A percentile compares a stretch with the other conserved stretches of the same genome.
These are phyloP conservation scores for Hypoxylon sp. DNA, from an alignment of 2,329 filamentous ascomycete genomes.

Conservation along the genomic window DNA sequence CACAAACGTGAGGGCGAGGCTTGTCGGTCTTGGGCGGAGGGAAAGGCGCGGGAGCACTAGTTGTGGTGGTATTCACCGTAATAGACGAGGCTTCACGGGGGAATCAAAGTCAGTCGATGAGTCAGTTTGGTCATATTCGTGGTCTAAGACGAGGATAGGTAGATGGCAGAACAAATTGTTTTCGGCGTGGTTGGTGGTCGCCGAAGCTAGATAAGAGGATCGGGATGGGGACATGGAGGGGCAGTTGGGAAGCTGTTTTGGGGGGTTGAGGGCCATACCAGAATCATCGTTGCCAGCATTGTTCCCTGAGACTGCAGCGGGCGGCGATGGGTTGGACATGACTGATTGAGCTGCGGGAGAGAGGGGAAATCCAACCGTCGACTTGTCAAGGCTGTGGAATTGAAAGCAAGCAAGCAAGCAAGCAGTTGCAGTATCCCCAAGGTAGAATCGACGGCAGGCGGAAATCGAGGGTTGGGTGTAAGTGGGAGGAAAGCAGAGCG, in stretches of 20 bases:
- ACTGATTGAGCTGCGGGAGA: conserved; percentile 37
- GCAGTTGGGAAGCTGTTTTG: conserved; percentile 27
- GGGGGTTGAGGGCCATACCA: conserved; percentile 45
- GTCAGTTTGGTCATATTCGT: conserved; percentile 27
- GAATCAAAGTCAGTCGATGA: conserved; percentile 42
- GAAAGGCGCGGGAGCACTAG: conserved; percentile 58
- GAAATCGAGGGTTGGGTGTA: conserved; percentile 38
- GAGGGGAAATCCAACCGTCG: conserved; percentile 40
- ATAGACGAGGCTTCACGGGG: conserved; percentile 55
- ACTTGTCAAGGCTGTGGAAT: conserved; percentile 31
- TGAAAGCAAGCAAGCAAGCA: conserved; percentile 31
- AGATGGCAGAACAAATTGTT: conserved; percentile 15
- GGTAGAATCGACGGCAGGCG: conserved; percentile 36
- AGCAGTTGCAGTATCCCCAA: conserved; percentile 21
- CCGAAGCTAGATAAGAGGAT: conserved; percentile 30
- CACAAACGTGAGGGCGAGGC: conserved; percentile 93
- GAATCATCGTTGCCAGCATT: conserved; percentile 52
- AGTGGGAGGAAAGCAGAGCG: conserved; percentile 36
- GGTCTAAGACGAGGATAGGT: background rate
- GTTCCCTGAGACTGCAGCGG: conserved; percentile 47
- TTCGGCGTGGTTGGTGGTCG: conserved; percentile 25
- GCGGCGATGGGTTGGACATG: conserved; percentile 53
- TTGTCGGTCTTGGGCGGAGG: conserved; percentile 97
- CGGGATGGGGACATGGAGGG: conserved; percentile 34
- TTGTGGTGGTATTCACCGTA: conserved; percentile 51